phyloP scores from a whole-genome alignment of 1,284 basidiomycete genomes.

The Cutaneotrichosporon sp. region DNA sequence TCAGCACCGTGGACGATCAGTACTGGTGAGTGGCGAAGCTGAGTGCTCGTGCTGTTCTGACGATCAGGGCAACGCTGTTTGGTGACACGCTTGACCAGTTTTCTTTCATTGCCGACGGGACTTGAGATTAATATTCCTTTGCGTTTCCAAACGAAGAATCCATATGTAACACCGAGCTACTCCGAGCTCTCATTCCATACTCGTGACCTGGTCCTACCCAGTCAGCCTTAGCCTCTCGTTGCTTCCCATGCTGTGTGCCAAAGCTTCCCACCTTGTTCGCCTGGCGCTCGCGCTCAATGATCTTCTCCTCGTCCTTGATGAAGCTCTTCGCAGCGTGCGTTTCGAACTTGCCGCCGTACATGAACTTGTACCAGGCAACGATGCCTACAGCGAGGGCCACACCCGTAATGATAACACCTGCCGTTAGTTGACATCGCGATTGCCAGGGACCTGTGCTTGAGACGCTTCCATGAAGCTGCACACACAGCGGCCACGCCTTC shows the following conservation, averaged over 20 bases:
- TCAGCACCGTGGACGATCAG: background rate
- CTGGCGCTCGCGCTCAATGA: background rate
- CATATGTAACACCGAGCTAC: no score
- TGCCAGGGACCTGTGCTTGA: no score
- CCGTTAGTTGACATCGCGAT: background rate
- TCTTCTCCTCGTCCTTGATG: background rate
- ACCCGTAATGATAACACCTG: background rate
- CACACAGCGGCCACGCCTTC: no score
- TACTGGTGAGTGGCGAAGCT: background rate
- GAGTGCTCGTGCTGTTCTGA: background rate
- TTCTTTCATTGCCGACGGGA: background rate
- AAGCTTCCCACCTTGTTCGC: background rate
- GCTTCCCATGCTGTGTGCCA: background rate
- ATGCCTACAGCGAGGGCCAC: background rate
- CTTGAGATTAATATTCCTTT: no score
- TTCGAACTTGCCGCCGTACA: background rate
- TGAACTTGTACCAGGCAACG: background rate
- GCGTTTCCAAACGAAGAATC: no score
- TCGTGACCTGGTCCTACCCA: background rate
- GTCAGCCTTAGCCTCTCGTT: background rate
- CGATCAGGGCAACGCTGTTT: background rate
- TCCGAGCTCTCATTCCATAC: background rate
- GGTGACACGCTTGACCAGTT: background rate
- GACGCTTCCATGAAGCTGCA: no score
- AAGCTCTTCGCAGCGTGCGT: background rate